phyloP scores from a whole-genome alignment of 345 rosid species.

The Salix suchowensis region DNA sequence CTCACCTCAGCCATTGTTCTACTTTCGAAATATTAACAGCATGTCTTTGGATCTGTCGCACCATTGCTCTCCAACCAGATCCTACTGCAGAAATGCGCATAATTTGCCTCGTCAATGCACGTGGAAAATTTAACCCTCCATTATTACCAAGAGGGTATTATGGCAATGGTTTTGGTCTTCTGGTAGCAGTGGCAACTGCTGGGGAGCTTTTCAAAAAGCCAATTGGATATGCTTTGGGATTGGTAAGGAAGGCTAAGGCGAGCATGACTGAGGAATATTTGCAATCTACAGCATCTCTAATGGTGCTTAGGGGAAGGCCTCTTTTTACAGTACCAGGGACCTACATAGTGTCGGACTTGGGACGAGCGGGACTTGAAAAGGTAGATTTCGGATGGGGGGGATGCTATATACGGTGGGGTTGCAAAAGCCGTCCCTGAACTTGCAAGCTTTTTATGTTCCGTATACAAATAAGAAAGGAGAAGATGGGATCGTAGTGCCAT shows the following conservation, averaged over 20 bases:
- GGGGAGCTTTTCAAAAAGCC: conserved; percentile 12
- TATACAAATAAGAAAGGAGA: conserved; percentile 13
- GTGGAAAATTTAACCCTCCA: neutral
- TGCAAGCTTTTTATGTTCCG: neutral
- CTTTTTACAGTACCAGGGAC: neutral
- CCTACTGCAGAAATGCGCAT: conserved; percentile 10
- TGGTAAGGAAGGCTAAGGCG: conserved; percentile 23
- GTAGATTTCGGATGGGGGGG: conserved; percentile 26
- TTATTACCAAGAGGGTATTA: conserved; percentile 26
- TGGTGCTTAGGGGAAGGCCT: conserved; percentile 7
- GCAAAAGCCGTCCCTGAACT: neutral
- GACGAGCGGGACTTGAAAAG: neutral
- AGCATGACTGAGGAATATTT: conserved; percentile 12
- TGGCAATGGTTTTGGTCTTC: conserved; percentile 33
- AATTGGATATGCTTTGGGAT: conserved; percentile 24
- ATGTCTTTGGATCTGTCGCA: conserved; percentile 26
- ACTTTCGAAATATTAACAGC: conserved; percentile 21
- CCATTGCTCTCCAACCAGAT: conserved; percentile 1
- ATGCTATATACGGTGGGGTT: conserved; percentile 8
- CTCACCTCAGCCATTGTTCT: conserved; percentile 1
- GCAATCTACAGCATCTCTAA: conserved; percentile 7
- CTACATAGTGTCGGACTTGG: neutral
- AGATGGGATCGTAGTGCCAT: conserved; percentile 7
- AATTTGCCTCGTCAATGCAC: neutral
- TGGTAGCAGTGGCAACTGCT: conserved; percentile 19